A percentile compares a stretch with the other conserved stretches of the same genome.
Evolutionary conservation across 495 filamentous ascomycete genomes (phyloP).

Genomic region (Aspergillus indologenus): DNA sequence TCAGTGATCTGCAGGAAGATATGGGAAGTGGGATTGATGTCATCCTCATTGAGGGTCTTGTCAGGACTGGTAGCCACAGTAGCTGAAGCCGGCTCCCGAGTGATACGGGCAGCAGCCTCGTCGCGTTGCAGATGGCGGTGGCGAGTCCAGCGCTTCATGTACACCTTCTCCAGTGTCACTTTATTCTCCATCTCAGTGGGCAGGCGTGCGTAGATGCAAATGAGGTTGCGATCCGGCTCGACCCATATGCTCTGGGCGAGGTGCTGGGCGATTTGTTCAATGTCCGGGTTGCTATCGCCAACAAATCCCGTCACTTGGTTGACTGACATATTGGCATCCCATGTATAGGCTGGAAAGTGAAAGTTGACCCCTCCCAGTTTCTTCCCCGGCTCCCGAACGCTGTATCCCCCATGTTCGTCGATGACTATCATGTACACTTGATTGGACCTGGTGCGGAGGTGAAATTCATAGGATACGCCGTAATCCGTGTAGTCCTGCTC

Average conservation of each 20-base stretch:
- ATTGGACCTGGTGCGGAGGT: constrained; percentile 30
- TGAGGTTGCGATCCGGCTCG: constrained; percentile 20
- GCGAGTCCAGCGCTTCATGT: constrained; percentile 33
- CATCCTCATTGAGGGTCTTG: background rate
- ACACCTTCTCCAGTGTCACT: constrained; percentile 27
- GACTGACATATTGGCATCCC: constrained; percentile 43
- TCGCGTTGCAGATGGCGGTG: constrained; percentile 21
- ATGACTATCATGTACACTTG: constrained; percentile 47
- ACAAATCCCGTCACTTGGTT: constrained; percentile 16
- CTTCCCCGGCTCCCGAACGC: constrained; percentile 15
- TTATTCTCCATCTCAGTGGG: constrained; percentile 14
- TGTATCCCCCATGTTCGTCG: constrained; percentile 34
- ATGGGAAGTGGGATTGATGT: constrained; percentile 9
- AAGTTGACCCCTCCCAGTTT: constrained; percentile 34
- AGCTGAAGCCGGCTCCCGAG: too few species aligned
- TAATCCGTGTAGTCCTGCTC: constrained; percentile 22
- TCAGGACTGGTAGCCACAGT: background rate
- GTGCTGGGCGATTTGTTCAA: constrained; percentile 24
- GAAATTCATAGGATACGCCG: constrained; percentile 50
- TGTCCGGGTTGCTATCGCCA: constrained; percentile 13
- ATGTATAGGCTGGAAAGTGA: constrained; percentile 42
- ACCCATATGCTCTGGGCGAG: constrained; percentile 33
- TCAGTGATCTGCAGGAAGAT: constrained; percentile 41
- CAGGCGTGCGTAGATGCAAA: constrained; percentile 22
- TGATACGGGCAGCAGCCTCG: constrained; percentile 2